Base-by-base conservation (phyloP, 73 alveolate genomes). In the Durusdinium trenchii region DNA sequence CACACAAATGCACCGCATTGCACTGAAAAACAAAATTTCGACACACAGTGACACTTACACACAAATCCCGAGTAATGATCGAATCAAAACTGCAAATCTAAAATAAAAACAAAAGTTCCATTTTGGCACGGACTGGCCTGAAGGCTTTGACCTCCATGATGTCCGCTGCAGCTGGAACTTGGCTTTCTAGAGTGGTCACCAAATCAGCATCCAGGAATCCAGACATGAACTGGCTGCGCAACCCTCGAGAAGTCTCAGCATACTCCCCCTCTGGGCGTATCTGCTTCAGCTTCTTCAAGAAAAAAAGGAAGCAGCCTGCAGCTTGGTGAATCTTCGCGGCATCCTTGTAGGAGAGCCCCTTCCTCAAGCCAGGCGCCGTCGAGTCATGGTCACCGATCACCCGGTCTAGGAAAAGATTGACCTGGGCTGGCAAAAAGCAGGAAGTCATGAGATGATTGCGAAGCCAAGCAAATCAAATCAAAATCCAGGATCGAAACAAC, bases 261-360 rank as follows among this genome's bases (percentile, higher is more conserved):
- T 43, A 76, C 0, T 40, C 87, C 38, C 40, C 45, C 62, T 45
- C 87, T 23, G 87, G 87, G 46, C 48, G 38, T 4, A 9, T 7
- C 60, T 40, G 61, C 60, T 76, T 36, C 54, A 76, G 45, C 40
- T 76, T 76, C 1, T 45, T 26, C 62, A 76, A 45, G 60, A 40
- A 76, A 45, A 76, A 76, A 6, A 43, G 61, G 87, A 76, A 76
- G 4, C 42, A 6, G n/a, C 87, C 87, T 18, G 48, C 26, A 40
- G 87, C 87, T 45, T 76, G 87, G 61, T 76, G 87, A 16, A 76
- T 14, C 40, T 76, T 76, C 42, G 28, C 40, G 1, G 87, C 87
- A 1, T 76, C 87, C 43, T 76, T 76, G 30, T 2, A 35, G 3
- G 87, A 20, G 43, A 76, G 7, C 9, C 62, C 42, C 61, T 40